These are phyloP conservation scores for Candida tunisiensis DNA, from an alignment of 1,139 yeast genomes.

Conservation along the genomic window DNA sequence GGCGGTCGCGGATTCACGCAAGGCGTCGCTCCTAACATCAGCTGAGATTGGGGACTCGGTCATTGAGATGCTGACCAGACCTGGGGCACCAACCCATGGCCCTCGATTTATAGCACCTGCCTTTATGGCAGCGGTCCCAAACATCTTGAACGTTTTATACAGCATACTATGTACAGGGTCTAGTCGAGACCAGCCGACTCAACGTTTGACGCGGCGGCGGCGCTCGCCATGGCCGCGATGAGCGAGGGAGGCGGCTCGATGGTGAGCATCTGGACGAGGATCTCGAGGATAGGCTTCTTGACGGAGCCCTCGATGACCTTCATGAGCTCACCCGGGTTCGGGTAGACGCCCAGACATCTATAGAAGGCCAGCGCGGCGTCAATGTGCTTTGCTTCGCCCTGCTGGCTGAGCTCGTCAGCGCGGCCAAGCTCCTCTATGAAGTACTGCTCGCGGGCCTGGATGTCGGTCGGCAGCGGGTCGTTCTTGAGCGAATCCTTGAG, in stretches of 20 bases:
- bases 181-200: too few species aligned
- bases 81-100: too few species aligned
- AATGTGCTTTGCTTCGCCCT: constrained; percentile 17
- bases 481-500: constrained; percentile 45
- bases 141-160: too few species aligned
- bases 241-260: constrained; percentile 74
- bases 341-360: constrained; percentile 88
- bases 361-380: constrained; percentile 84
- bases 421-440: constrained; percentile 71
- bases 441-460: constrained; percentile 53
- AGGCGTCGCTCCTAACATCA: too few species aligned
- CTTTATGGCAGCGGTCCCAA: too few species aligned
- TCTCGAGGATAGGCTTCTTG: constrained; percentile 66
- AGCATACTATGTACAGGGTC: too few species aligned
- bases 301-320: constrained; percentile 80
- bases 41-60: too few species aligned
- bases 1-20: too few species aligned
- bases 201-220: too few species aligned
- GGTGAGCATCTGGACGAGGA: constrained; percentile 77
- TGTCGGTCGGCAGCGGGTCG: constrained; percentile 63
- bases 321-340: constrained; percentile 83
- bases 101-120: too few species aligned
- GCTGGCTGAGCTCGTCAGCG: constrained; percentile 38
- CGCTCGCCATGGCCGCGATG: constrained; percentile 54
- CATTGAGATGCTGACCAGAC: too few species aligned